Percentiles rank a stretch among this genome's conserved stretches.
phyloP scores from a whole-genome alignment of 371 early-diverging fungal species.

The Mucor racemosus region DNA sequence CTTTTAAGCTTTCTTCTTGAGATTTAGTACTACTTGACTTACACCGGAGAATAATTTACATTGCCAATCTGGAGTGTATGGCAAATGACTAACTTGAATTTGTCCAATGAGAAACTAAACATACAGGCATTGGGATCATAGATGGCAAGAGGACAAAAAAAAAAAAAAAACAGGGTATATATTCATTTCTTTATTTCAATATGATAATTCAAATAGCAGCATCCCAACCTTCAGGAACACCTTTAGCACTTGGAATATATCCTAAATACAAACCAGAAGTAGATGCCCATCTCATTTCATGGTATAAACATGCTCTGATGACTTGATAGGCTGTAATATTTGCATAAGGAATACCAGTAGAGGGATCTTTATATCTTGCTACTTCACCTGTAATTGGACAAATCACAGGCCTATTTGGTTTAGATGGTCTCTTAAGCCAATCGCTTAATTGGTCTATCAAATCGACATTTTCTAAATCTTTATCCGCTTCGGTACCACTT shows the following conservation, averaged over 20 bases:
- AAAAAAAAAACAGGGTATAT: slow-evolving; percentile 5
- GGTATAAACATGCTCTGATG: slow-evolving; percentile 41
- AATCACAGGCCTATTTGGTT: slow-evolving; percentile 41
- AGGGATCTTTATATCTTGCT: slow-evolving; percentile 71
- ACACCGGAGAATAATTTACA: slow-evolving; percentile 13
- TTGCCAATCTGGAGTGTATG: background rate
- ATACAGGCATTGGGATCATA: background rate
- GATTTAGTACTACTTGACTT: slow-evolving; percentile 7
- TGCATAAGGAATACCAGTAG: slow-evolving; percentile 66
- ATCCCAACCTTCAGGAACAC: slow-evolving; percentile 39
- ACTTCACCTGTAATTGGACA: slow-evolving; percentile 74
- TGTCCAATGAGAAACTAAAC: slow-evolving; percentile 12
- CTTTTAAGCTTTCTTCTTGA: slow-evolving; percentile 7
- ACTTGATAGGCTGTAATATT: slow-evolving; percentile 62
- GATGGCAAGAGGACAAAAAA: background rate
- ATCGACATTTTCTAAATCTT: slow-evolving; percentile 42
- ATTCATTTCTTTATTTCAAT: background rate
- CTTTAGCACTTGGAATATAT: slow-evolving; percentile 34
- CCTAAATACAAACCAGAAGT: slow-evolving; percentile 36
- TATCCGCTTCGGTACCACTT: slow-evolving; percentile 28
- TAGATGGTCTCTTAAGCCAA: slow-evolving; percentile 40
- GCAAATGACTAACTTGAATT: slow-evolving; percentile 17
- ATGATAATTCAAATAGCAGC: background rate
- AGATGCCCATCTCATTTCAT: slow-evolving; percentile 54
- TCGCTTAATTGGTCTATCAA: slow-evolving; percentile 33